Evolutionary conservation across 1,139 yeast genomes (phyloP).

Genomic region (Yamadazyma spencermartinsiae): DNA sequence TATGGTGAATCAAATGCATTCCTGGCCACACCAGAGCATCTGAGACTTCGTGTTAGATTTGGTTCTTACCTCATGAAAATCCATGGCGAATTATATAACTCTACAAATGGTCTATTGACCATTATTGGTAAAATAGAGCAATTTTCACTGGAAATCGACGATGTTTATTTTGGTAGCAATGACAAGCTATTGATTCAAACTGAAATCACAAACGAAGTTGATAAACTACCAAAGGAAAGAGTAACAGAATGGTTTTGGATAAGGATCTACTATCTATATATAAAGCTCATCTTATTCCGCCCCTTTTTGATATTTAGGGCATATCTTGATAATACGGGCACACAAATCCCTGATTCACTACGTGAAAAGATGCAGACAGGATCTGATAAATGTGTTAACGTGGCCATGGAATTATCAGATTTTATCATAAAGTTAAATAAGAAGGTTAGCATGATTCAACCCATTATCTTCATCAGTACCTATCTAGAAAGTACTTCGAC

Average conservation of each 20-base stretch:
- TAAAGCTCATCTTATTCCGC: conserved; percentile 12
- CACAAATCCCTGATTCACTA: conserved; percentile 8
- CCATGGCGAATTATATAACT: conserved; percentile 12
- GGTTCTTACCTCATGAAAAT: conserved; percentile 10
- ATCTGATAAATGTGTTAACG: conserved; percentile 12
- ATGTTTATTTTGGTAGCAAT: conserved; percentile 8
- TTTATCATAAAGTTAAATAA: conserved; percentile 13
- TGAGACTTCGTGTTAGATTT: conserved; percentile 11
- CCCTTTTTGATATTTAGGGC: conserved; percentile 14
- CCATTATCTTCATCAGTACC: conserved; percentile 14
- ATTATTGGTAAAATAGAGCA: conserved; percentile 12
- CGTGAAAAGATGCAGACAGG: conserved; percentile 11
- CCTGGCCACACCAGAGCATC: conserved; percentile 9
- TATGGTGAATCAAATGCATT: conserved; percentile 8
- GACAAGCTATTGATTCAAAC: conserved; percentile 9
- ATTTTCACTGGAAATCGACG: conserved; percentile 13
- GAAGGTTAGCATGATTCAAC: conserved; percentile 13
- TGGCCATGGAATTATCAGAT: conserved; percentile 12
- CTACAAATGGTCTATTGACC: conserved; percentile 12
- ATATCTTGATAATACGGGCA: conserved; percentile 8
- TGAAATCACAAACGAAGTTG: conserved; percentile 8
- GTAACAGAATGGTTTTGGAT: conserved; percentile 16
- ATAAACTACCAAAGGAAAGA: conserved; percentile 3
- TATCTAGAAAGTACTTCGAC: conserved; percentile 16
- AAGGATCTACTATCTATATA: conserved; percentile 13